These are phyloP conservation scores for Tanozyma kutaoensis DNA, from an alignment of 805 yeast genomes.

Conservation along the genomic window DNA sequence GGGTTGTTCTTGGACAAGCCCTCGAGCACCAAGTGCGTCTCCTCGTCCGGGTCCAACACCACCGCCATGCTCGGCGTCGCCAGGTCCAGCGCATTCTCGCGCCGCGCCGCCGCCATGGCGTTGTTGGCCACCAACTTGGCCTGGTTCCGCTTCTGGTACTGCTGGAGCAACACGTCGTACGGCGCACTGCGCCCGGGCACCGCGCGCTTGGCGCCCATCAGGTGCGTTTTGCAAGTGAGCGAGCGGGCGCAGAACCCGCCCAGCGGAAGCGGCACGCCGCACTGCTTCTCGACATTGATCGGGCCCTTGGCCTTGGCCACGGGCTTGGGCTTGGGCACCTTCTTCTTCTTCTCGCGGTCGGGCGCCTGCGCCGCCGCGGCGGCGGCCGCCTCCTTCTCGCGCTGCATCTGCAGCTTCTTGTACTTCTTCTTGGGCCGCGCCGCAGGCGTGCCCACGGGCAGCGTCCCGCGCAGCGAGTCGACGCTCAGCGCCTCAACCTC, in stretches of 20 bases:
- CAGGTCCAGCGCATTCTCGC: slow-evolving; percentile 40
- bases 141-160: slow-evolving; percentile 86
- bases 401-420: slow-evolving; percentile 28
- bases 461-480: slow-evolving; percentile 23
- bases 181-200: slow-evolving; percentile 90
- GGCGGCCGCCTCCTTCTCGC: slow-evolving; percentile 32
- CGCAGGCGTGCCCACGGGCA: slow-evolving; percentile 18
- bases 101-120: slow-evolving; percentile 66
- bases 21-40: slow-evolving; percentile 79
- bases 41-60: slow-evolving; percentile 77
- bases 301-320: slow-evolving; percentile 57
- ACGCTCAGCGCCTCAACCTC: slow-evolving; percentile 25
- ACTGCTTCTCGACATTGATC: slow-evolving; percentile 84
- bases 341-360: too few species aligned
- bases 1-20: slow-evolving; percentile 77
- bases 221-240: slow-evolving; percentile 91
- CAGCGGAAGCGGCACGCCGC: slow-evolving; percentile 88
- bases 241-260: slow-evolving; percentile 97
- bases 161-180: slow-evolving; percentile 76
- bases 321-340: too few species aligned
- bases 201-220: slow-evolving; percentile 96
- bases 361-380: slow-evolving; percentile 23
- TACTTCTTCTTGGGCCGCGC: slow-evolving; percentile 27
- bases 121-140: slow-evolving; percentile 77
- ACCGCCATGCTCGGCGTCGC: slow-evolving; percentile 23